Percentiles rank a stretch among this genome's conserved stretches.
Evolutionary conservation across 2,329 filamentous ascomycete genomes (phyloP).

Genomic region (Trichoderma oligosporum): DNA sequence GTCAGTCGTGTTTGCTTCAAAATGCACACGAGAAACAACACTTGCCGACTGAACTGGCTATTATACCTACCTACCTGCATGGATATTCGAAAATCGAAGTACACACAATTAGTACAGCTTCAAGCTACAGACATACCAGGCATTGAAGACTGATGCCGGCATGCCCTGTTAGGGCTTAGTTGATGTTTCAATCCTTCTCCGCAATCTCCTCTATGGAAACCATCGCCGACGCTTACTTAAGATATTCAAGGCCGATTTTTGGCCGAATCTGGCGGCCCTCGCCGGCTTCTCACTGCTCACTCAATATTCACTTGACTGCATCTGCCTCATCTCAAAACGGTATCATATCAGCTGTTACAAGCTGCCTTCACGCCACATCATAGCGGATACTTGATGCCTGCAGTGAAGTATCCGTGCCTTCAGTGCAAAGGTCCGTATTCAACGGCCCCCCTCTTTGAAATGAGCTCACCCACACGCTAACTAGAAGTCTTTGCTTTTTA

Average conservation of each 20-base stretch:
- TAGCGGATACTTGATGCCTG: conserved; percentile 27
- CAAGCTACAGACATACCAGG: no score
- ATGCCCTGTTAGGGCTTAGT: conserved; percentile 5
- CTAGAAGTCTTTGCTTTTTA: conserved; percentile 12
- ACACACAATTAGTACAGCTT: no score
- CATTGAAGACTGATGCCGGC: no score
- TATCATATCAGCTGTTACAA: background rate
- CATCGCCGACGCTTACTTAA: conserved; percentile 15
- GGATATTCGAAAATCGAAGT: no score
- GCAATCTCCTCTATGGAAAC: background rate
- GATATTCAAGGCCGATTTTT: conserved; percentile 6
- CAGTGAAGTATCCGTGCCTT: conserved; percentile 33
- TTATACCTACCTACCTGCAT: no score
- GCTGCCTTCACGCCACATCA: background rate
- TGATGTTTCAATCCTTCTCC: no score
- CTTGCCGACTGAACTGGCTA: no score
- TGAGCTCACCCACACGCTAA: conserved; percentile 1
- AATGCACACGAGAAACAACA: no score
- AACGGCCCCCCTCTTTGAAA: background rate
- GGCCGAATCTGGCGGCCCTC: conserved; percentile 11
- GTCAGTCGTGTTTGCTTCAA: no score
- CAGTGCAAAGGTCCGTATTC: conserved; percentile 34
- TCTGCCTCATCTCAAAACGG: background rate
- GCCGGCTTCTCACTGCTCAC: conserved; percentile 1
- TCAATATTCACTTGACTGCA: background rate